These are phyloP conservation scores for Guyanaporus albipodus DNA, from an alignment of 768 basidiomycete species.

Conservation along the genomic window DNA sequence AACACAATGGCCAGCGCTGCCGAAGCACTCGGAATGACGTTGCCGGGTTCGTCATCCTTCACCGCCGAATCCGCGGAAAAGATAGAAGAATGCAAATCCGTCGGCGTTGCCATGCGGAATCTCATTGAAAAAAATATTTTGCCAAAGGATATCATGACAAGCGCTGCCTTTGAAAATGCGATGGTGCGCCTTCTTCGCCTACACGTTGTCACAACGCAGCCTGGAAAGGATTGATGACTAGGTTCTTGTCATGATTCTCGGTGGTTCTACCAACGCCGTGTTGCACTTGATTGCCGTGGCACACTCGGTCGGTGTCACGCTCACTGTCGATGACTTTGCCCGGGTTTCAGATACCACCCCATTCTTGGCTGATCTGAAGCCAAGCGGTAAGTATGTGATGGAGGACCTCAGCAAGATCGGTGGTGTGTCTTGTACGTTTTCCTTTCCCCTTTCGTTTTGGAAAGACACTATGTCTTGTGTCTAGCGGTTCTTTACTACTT, in stretches of 20 bases:
- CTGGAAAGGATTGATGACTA: conserved; percentile 28
- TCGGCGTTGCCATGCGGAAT: conserved; percentile 81
- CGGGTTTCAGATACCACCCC: conserved; percentile 87
- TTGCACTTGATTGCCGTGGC: conserved; percentile 96
- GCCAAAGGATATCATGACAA: conserved; percentile 95
- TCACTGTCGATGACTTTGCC: conserved; percentile 92
- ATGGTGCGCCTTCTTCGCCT: conserved; percentile 53
- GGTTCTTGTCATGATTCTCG: conserved; percentile 95
- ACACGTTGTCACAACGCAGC: conserved; percentile 7
- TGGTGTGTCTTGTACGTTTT: conserved; percentile 83
- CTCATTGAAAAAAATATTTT: conserved; percentile 89
- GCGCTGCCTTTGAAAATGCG: conserved; percentile 95
- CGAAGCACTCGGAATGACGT: conserved; percentile 93
- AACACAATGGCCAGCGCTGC: conserved; percentile 98
- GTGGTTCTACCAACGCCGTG: conserved; percentile 97
- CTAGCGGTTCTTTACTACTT: conserved; percentile 83
- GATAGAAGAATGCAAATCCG: conserved; percentile 70
- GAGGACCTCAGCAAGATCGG: conserved; percentile 95
- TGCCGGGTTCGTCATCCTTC: conserved; percentile 96
- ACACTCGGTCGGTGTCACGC: conserved; percentile 86
- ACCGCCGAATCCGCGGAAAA: conserved; percentile 93
- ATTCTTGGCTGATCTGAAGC: conserved; percentile 95
- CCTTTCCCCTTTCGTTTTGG: not conserved
- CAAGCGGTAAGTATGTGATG: conserved; percentile 98
- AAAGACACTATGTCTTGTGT: not conserved